phyloP scores from a whole-genome alignment of 2,329 filamentous ascomycete species.

The Byssoonygena ceratinophila region DNA sequence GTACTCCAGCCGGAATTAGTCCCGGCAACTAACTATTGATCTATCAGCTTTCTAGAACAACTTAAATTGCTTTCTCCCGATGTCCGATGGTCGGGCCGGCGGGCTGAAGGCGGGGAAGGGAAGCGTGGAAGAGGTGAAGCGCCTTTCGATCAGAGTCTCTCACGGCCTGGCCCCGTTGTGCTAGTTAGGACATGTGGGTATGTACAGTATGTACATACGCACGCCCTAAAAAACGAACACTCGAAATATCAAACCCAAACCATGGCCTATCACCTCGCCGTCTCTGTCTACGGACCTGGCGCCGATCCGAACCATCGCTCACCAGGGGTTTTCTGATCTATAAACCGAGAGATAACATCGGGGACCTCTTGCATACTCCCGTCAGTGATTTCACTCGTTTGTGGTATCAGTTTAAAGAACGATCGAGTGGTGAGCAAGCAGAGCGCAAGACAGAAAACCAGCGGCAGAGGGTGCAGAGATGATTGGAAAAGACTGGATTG shows the following conservation, averaged over 20 bases:
- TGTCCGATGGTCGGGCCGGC: background rate
- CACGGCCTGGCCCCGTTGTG: too few relatives aligned
- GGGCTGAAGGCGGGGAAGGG: background rate
- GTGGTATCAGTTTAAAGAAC: conserved; percentile 4
- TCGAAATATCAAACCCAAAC: too few relatives aligned
- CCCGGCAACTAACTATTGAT: background rate
- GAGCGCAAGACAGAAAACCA: background rate
- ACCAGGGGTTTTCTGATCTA: background rate
- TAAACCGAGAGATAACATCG: background rate
- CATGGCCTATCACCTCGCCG: too few relatives aligned
- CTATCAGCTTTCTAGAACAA: background rate
- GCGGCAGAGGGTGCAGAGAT: conserved; percentile 3
- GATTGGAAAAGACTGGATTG: conserved; percentile 3
- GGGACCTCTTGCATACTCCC: background rate
- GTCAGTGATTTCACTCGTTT: background rate
- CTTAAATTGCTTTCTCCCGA: background rate
- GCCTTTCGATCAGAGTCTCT: background rate
- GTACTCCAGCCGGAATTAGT: too few relatives aligned
- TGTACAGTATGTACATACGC: too few relatives aligned
- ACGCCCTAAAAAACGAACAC: too few relatives aligned
- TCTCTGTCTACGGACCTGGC: background rate
- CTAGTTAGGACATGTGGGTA: too few relatives aligned
- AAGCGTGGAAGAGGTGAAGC: background rate
- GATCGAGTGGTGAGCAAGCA: background rate
- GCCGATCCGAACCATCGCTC: background rate